Evolutionary conservation across 2,329 filamentous ascomycete genomes (phyloP), one percentile per base, ranked within the genome.

Genomic region (Beauveria scarabaeidicola): DNA sequence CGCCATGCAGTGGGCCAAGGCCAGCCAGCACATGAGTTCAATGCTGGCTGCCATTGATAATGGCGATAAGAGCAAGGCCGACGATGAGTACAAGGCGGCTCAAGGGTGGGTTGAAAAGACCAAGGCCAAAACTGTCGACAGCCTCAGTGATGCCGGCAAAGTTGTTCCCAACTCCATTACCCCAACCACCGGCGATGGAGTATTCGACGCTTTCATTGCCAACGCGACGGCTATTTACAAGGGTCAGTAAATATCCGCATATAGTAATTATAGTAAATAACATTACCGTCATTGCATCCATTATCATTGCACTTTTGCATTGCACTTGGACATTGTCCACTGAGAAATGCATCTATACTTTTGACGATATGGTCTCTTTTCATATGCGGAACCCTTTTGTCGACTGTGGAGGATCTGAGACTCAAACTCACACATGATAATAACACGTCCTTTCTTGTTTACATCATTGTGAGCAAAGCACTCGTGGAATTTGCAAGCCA

Each of bases 1-100:
- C 13, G 58, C 62, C 2, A 60, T 61, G 62, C 62, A 63, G 48
- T 63, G 62, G 62, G 62, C 62, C 23, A 61, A 29, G 29, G 62
- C 62, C 8, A 60, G 55, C 50, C 52, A 58, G 53, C 60, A 63
- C 32, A 27, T 60, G 17, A 60, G 60, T 36, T 5, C 52, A 15
- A 61, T 61, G 62, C 47, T 63, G 17, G 60, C 52, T 5, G 54
- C 61, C 5, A 13, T 63, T 8, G 62, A 63, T 19, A 11, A 7
- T 11, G 62, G 62, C 29, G 55, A 60, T 43, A 55, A 58, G 51
- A 29, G 15, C 27, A 59, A 36, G 32, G 60, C 60, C 5, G 60
- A 59, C 17, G 23, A 41, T 1, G 60, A 61, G 55, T 59, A 55
- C 55, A 59, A 58, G 15, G 29, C 48, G 32, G 60, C 44, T 3